Percentiles rank a stretch among this genome's conserved stretches.
phyloP scores from a whole-genome alignment of 106 monocot species.

The Acorus calamus region DNA sequence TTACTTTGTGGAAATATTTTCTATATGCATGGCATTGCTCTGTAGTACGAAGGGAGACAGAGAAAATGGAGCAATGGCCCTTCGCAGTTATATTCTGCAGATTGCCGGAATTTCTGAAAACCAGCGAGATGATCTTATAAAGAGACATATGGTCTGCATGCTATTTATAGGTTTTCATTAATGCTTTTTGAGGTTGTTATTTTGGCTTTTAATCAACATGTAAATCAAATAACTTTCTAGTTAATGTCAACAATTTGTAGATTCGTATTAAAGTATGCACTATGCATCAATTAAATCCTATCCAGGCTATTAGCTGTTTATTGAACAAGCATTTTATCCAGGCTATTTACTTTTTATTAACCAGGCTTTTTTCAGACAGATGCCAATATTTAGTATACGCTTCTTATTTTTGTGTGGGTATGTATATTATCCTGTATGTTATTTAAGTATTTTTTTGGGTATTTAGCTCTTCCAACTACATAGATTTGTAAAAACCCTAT shows the following conservation, averaged over 20 bases:
- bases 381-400: too few relatives aligned
- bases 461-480: too few relatives aligned
- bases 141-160: slow-evolving; percentile 60
- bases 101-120: slow-evolving; percentile 73
- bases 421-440: too few relatives aligned
- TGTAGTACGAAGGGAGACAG: slow-evolving; percentile 37
- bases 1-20: slow-evolving; percentile 75
- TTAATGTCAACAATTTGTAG: too few relatives aligned
- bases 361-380: too few relatives aligned
- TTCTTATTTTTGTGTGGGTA: too few relatives aligned
- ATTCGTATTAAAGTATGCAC: too few relatives aligned
- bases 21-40: slow-evolving; percentile 53
- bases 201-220: not conserved
- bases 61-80: slow-evolving; percentile 31
- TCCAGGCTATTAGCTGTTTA: not conserved
- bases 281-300: not conserved
- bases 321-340: not conserved
- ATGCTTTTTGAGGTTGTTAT: not conserved
- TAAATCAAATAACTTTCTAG: too few relatives aligned
- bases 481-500: too few relatives aligned
- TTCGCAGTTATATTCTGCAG: slow-evolving; percentile 39
- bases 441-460: too few relatives aligned
- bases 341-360: too few relatives aligned
- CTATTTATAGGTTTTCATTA: not conserved
- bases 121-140: slow-evolving; percentile 83